Evolutionary conservation across 345 rosid genomes (phyloP).

Genomic region (Populus deltoides): DNA sequence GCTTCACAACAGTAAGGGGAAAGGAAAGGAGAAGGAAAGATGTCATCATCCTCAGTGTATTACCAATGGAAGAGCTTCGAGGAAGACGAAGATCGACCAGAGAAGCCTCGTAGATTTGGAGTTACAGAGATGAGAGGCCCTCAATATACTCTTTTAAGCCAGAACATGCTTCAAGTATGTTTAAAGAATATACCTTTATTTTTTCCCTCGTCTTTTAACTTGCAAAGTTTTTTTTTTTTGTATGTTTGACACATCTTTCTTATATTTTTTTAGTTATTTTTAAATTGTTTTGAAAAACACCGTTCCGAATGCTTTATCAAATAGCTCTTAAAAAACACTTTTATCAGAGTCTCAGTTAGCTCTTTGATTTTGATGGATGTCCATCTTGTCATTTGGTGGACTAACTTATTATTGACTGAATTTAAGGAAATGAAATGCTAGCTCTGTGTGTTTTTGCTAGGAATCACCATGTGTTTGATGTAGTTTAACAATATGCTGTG

Average conservation of each 20-base stretch:
- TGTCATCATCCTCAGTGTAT: slow-evolving; percentile 35
- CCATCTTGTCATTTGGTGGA: not conserved
- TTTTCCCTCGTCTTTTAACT: not conserved
- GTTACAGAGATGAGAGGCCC: slow-evolving; percentile 93
- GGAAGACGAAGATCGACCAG: slow-evolving; percentile 82
- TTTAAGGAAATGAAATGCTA: not conserved
- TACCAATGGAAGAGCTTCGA: slow-evolving; percentile 73
- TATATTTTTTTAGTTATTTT: no score
- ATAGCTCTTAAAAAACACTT: no score
- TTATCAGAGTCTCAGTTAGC: no score
- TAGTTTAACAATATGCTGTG: not conserved
- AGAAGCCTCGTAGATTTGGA: slow-evolving; percentile 84
- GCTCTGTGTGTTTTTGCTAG: not conserved
- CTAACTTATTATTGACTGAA: not conserved
- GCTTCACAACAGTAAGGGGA: not conserved
- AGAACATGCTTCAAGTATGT: slow-evolving; percentile 61
- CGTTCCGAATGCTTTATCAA: no score
- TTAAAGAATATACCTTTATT: not conserved
- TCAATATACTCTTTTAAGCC: slow-evolving; percentile 56
- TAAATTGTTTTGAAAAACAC: no score
- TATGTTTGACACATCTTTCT: no score
- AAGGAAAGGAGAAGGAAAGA: slow-evolving; percentile 14
- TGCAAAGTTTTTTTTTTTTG: not conserved
- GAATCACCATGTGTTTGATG: not conserved
- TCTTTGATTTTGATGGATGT: not conserved